These are phyloP conservation scores for Coprinellus micaceus DNA, from an alignment of 768 basidiomycete genomes.

Conservation along the genomic window DNA sequence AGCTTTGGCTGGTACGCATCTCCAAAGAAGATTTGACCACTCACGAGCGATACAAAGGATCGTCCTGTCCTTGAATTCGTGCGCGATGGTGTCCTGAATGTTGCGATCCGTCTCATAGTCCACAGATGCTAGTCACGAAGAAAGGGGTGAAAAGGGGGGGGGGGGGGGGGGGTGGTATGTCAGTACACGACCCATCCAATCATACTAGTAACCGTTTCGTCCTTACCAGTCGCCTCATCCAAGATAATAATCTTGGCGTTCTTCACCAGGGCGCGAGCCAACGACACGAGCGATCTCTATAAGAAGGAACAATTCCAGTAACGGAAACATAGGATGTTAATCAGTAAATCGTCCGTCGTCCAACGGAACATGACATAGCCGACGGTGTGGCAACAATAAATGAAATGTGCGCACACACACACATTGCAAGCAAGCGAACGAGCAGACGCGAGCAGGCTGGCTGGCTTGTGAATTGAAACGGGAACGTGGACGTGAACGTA, in stretches of 20 bases:
- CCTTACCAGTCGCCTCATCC: conserved; percentile 82
- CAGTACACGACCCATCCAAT: too few relatives aligned
- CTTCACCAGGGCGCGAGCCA: conserved; percentile 87
- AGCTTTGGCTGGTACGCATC: background rate
- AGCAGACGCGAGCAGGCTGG: background rate
- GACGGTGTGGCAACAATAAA: too few relatives aligned
- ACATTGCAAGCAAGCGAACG: background rate
- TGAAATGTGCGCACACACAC: too few relatives aligned
- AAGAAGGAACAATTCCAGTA: background rate
- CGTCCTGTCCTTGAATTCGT: conserved; percentile 80
- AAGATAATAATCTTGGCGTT: conserved; percentile 80
- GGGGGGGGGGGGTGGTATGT: too few relatives aligned
- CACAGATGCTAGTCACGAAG: conserved; percentile 56
- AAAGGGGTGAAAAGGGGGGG: too few relatives aligned
- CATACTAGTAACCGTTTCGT: too few relatives aligned
- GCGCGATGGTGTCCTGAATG: conserved; percentile 87
- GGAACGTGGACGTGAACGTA: conserved; percentile 15
- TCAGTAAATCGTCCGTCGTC: background rate
- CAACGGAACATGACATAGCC: background rate
- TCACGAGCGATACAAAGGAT: conserved; percentile 83
- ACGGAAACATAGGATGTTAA: background rate
- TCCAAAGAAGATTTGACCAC: conserved; percentile 24
- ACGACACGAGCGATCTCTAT: conserved; percentile 77
- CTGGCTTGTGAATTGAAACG: background rate
- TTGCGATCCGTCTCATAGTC: conserved; percentile 88